A percentile compares a stretch with the other conserved stretches of the same genome.
These are phyloP conservation scores for Solanum chacoense DNA, from an alignment of 305 asterid species.

Conservation along the genomic window DNA sequence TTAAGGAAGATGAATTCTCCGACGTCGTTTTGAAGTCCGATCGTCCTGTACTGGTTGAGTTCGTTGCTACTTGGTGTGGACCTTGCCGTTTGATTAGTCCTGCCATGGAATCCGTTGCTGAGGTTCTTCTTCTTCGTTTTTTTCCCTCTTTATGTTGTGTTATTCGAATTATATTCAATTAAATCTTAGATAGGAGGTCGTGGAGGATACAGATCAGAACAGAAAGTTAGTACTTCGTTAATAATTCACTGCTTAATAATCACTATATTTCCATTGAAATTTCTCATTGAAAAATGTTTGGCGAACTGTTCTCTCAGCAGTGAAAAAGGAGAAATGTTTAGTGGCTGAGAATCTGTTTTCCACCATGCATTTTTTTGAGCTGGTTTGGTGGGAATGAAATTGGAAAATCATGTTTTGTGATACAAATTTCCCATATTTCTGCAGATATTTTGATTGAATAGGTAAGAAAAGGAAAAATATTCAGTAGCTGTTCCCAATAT, in stretches of 20 bases:
- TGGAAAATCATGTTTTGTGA: background rate
- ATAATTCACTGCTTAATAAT: too few species aligned
- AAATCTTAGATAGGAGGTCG: background rate
- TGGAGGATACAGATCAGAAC: background rate
- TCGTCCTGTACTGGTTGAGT: slow-evolving; percentile 84
- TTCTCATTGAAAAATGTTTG: background rate
- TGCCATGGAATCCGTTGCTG: slow-evolving; percentile 55
- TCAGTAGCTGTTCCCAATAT: background rate
- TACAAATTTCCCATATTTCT: background rate
- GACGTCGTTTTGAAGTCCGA: slow-evolving; percentile 71
- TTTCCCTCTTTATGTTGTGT: background rate
- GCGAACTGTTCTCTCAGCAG: background rate
- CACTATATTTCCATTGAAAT: background rate
- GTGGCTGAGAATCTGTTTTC: background rate
- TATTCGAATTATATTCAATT: background rate
- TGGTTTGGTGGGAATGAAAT: background rate
- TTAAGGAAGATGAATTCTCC: slow-evolving; percentile 40
- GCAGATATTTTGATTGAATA: background rate
- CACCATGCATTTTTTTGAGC: background rate
- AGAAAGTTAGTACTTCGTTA: background rate
- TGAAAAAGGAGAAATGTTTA: background rate
- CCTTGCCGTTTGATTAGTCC: slow-evolving; percentile 88
- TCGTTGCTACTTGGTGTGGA: slow-evolving; percentile 90
- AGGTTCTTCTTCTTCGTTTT: slow-evolving; percentile 24
- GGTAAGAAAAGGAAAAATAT: background rate